Evolutionary conservation across 1,284 basidiomycete genomes (phyloP), one percentile per base, ranked within the genome.

Genomic region (Ceratobasidium sp.): DNA sequence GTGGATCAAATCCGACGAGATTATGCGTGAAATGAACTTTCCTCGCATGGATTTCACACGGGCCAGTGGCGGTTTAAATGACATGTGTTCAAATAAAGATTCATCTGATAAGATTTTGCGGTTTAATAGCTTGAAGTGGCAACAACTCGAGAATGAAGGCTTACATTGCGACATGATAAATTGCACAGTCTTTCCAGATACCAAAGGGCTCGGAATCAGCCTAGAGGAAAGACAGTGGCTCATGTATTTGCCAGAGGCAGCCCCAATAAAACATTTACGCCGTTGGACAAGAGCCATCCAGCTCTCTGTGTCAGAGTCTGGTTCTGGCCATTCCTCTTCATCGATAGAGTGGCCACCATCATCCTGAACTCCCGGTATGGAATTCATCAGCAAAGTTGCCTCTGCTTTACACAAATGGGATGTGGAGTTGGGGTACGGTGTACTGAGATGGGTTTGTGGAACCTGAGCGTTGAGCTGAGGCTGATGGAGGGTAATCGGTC

Each of bases 111-210:
- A 31, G 11, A 20, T 31, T 23, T 8, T 51, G 28, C 23, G 42
- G 26, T 10, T 51, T 1, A 35, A 26, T 20, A 4, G 13, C 13
- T 23, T 17, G 31, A 17, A n/a, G 58, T 23, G 35, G n/a, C 11
- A 61, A 20, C 5, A 39, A 23, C 35, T 3, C 7, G 15, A 10
- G 33, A 6, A 15, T 10, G 47, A 4, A 28, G 6, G 42, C 64
- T 66, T n/a, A 66, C 64, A 66, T 66, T 49, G 47, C 28, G 64
- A 66, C 31, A 66, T 35, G 26, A 66, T 68, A 66, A 66, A 66
- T 26, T 15, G 8, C 2, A 66, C n/a, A 7, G 64, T 66, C 31
- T 13, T 7, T 4, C 64, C 64, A 2, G 47, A 66, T 3, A 47
- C 13, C 6, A 17, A 28, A n/a, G 64, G 45, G n/a, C 51, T 31